phyloP scores from a whole-genome alignment of 2,329 filamentous ascomycete species.

The Ophiostoma perfectum region DNA sequence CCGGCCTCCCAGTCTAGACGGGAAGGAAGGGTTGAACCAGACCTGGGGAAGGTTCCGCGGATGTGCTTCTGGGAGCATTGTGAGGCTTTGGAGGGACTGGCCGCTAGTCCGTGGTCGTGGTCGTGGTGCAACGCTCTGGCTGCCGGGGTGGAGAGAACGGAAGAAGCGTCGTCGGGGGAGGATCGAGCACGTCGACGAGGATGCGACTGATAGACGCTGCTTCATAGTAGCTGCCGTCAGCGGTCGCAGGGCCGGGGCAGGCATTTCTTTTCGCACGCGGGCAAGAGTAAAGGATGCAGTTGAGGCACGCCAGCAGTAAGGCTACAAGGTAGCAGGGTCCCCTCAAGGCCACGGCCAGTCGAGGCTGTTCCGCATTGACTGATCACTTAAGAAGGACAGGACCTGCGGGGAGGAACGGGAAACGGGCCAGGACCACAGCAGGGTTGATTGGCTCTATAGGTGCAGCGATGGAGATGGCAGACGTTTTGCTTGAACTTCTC shows the following conservation, averaged over 20 bases:
- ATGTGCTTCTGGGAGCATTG: not conserved
- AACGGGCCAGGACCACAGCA: no score
- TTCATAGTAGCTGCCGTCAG: not conserved
- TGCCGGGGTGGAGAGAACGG: constrained; percentile 24
- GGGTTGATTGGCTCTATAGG: no score
- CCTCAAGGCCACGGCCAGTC: not conserved
- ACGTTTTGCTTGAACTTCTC: no score
- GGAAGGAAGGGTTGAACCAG: constrained; percentile 42
- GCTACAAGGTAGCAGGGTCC: not conserved
- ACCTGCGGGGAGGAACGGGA: no score
- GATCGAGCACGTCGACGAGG: not conserved
- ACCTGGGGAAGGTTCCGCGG: constrained; percentile 35
- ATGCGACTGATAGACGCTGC: not conserved
- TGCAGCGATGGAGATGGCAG: no score
- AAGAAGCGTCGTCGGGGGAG: constrained; percentile 25
- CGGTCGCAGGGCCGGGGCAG: not conserved
- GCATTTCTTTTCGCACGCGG: no score
- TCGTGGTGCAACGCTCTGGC: constrained; percentile 17
- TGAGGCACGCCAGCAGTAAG: no score
- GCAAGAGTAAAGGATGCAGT: no score
- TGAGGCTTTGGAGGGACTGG: constrained; percentile 21
- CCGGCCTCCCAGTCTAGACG: constrained; percentile 23
- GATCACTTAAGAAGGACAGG: not conserved
- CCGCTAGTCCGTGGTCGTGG: not conserved
- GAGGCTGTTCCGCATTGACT: not conserved